Percentiles rank a stretch among this genome's conserved stretches.
Conservation (phyloP, 495 filamentous ascomycete species). For the Astrothelium macrocarpum region DNA sequence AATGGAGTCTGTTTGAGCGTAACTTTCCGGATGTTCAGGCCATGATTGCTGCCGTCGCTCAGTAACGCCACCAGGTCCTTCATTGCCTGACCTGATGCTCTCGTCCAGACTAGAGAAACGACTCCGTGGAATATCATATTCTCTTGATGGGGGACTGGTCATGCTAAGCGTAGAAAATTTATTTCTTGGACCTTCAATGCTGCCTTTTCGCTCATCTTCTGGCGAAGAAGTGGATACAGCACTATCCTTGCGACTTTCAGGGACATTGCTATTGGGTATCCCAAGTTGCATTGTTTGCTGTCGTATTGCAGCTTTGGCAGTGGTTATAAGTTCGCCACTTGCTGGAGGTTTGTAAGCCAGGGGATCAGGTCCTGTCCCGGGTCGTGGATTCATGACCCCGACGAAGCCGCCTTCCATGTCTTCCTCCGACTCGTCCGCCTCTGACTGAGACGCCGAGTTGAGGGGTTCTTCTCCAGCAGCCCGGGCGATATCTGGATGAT, state of each 20-base stretch:
- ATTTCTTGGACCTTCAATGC: neutral
- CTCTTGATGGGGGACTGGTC: neutral
- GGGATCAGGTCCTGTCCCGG: neutral
- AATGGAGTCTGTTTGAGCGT: conserved; percentile 16
- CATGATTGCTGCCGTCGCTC: neutral
- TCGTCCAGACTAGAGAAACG: neutral
- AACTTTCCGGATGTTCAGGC: conserved; percentile 3
- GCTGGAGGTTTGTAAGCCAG: neutral
- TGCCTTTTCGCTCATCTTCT: neutral
- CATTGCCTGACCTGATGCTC: neutral
- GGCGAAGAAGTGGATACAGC: neutral
- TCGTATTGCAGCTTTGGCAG: conserved; percentile 2
- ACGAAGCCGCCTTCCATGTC: conserved; percentile 18
- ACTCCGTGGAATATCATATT: neutral
- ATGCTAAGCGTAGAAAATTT: neutral
- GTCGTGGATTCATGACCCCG: neutral
- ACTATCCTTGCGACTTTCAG: conserved; percentile 1
- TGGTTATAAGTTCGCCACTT: neutral
- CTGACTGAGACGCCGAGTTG: conserved; percentile 22
- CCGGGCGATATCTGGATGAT: conserved; percentile 26
- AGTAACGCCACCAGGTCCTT: neutral
- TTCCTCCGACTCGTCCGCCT: conserved; percentile 19
- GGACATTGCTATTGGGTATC: conserved; percentile 1
- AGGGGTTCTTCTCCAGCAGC: conserved; percentile 21
- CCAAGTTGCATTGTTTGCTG: neutral